Conservation (phyloP, 306 rosid species). For the Senna siamea region DNA sequence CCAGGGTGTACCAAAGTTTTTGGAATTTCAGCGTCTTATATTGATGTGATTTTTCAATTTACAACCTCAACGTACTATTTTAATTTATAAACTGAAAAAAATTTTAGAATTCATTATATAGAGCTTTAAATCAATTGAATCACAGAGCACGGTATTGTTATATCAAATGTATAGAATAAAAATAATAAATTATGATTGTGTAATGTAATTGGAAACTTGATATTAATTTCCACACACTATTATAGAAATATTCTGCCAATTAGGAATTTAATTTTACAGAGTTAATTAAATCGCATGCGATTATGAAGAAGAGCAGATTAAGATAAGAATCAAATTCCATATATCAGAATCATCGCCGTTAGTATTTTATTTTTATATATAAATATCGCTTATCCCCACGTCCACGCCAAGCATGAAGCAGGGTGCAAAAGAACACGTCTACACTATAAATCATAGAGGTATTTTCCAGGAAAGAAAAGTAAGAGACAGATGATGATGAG, state of each 20-base stretch:
- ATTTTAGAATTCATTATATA: not conserved
- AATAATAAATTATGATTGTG: not conserved
- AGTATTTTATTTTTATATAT: too few species aligned
- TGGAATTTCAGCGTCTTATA: too few species aligned
- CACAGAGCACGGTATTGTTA: not conserved
- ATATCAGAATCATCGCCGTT: too few species aligned
- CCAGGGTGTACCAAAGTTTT: too few species aligned
- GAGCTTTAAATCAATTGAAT: not conserved
- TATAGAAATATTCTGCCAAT: too few species aligned
- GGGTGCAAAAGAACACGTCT: constrained; percentile 11
- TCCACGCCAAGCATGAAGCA: constrained; percentile 41
- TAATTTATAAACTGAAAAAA: not conserved
- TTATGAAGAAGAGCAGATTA: too few species aligned
- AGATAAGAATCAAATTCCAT: too few species aligned
- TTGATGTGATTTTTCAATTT: not conserved
- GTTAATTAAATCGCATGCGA: too few species aligned
- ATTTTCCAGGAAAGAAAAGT: constrained; percentile 15
- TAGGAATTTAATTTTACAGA: too few species aligned
- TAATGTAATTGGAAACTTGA: not conserved
- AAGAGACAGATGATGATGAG: constrained; percentile 55
- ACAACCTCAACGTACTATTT: not conserved
- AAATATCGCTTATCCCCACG: too few species aligned
- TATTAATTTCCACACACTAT: not conserved
- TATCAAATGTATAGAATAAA: not conserved
- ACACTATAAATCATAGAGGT: too few species aligned